phyloP scores from a whole-genome alignment of 192 early-diverging fungal genomes.

The Coemansia sp. region DNA sequence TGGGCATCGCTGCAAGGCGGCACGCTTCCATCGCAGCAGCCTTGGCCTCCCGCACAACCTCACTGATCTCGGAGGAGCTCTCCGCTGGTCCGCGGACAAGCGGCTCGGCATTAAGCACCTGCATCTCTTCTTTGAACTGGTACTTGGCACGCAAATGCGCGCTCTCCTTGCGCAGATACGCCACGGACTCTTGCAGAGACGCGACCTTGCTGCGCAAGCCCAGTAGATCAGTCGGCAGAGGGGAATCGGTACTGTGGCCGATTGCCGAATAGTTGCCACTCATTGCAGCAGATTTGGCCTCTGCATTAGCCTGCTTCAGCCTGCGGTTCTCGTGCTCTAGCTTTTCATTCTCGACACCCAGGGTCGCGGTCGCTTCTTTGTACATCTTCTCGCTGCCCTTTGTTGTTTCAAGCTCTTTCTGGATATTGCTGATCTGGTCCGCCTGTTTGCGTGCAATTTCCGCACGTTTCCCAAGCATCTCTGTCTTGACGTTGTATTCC shows the following conservation, averaged over 20 bases:
- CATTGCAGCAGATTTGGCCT: slow-evolving; percentile 25
- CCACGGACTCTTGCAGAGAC: slow-evolving; percentile 67
- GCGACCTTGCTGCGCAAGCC: slow-evolving; percentile 51
- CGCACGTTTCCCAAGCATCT: slow-evolving; percentile 79
- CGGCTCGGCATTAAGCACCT: slow-evolving; percentile 8
- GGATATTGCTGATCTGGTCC: slow-evolving; percentile 62
- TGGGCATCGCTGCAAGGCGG: slow-evolving; percentile 38
- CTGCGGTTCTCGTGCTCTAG: slow-evolving; percentile 68
- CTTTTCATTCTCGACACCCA: slow-evolving; percentile 69
- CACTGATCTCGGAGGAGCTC: slow-evolving; percentile 2
- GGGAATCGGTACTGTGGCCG: slow-evolving; percentile 16
- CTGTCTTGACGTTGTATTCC: slow-evolving; percentile 72
- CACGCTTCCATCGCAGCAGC: slow-evolving; percentile 33
- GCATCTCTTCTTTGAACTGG: slow-evolving; percentile 13
- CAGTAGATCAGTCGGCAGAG: slow-evolving; percentile 56
- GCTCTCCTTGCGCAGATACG: slow-evolving; percentile 81
- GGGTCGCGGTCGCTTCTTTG: slow-evolving; percentile 67
- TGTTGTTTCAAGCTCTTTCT: slow-evolving; percentile 59
- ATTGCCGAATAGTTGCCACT: slow-evolving; percentile 13
- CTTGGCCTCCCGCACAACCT: slow-evolving; percentile 28
- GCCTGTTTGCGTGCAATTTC: slow-evolving; percentile 68
- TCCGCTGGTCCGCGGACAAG: not conserved
- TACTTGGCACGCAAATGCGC: slow-evolving; percentile 68
- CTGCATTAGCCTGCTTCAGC: slow-evolving; percentile 50
- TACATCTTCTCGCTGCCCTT: slow-evolving; percentile 66